Evolutionary conservation across 2,329 filamentous ascomycete species (phyloP), one percentile per base, ranked within the genome.

Genomic region (Ceratocystis destructans): DNA sequence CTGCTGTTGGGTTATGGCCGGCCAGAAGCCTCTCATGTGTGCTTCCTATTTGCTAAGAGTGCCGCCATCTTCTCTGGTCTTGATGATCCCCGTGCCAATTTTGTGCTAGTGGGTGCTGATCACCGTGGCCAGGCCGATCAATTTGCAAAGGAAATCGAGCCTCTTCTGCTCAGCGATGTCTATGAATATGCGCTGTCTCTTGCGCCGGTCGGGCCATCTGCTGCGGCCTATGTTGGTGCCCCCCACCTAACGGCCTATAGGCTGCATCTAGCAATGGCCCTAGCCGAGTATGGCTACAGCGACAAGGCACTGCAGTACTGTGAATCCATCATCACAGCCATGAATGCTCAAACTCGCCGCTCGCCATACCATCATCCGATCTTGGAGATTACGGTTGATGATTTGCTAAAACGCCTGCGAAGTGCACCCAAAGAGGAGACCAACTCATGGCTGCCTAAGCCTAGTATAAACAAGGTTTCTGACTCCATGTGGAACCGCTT

Each of bases 381-480:
- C 37, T 80, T 99, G 57, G 85, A 94, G 69, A 79, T 82, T 10
- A 83, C 86, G 37, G 82, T 97, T 6, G 91, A 96, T 68, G 92
- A 97, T 73, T 80, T 99, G 41, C 85, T 83, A 73, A 88, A 87
- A 69, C 86, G 93, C 68, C 79, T 99, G 48, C 92, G 88, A 71
- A 89, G 94, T 73, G 87, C 91, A 20, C 90, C 92, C 12, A 90
- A 88, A 72, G 90, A 94, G 70, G 86, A 83, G 66, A 87, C 86
- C 5, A 86, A 84, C 22, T 93, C 91, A 1, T 96, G 93, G 90
- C 94, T 99, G 64, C 88, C 90, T 0, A 96, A 94, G 75, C 91
- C 93, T 5, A 96, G 86, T 74, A 95, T 97, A 83, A 92, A 95
- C 75, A 96, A 95, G 76, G 90, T 97, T 0, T 94, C 92, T 1